phyloP scores from a whole-genome alignment of 192 early-diverging fungal genomes.

The Diversispora epigaea region DNA sequence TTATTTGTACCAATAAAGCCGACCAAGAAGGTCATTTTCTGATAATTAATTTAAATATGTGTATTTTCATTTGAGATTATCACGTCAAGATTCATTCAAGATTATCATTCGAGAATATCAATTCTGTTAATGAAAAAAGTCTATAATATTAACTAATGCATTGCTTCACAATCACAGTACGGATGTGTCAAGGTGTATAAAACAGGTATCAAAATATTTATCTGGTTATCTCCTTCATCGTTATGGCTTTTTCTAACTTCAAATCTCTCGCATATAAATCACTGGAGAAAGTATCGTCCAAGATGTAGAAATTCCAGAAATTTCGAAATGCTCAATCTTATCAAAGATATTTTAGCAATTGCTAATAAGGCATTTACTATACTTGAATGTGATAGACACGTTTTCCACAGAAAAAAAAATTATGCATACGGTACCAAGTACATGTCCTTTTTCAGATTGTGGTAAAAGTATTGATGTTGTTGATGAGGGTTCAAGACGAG shows the following conservation, averaged over 20 bases:
- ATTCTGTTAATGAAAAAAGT: not conserved
- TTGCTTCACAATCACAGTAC: not conserved
- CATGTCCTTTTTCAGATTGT: conserved; percentile 2
- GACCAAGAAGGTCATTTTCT: not conserved
- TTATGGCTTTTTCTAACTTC: not conserved
- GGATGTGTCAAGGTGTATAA: no score
- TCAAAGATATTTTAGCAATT: not conserved
- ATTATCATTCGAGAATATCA: not conserved
- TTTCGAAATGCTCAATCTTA: not conserved
- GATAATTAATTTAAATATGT: no score
- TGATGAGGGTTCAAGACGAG: not conserved
- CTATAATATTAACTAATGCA: not conserved
- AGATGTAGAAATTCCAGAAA: not conserved
- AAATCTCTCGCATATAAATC: no score
- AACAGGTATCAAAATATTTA: not conserved
- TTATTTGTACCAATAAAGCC: not conserved
- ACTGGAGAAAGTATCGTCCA: not conserved
- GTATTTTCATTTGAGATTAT: no score
- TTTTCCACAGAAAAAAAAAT: conserved; percentile 21
- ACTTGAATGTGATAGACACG: not conserved
- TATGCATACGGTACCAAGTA: not conserved
- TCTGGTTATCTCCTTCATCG: not conserved
- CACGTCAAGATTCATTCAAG: not conserved
- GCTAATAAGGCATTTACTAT: not conserved
- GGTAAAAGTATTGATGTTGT: not conserved